These are phyloP conservation scores for Chiua sp. DNA, from an alignment of 1,284 basidiomycete species.

Conservation along the genomic window DNA sequence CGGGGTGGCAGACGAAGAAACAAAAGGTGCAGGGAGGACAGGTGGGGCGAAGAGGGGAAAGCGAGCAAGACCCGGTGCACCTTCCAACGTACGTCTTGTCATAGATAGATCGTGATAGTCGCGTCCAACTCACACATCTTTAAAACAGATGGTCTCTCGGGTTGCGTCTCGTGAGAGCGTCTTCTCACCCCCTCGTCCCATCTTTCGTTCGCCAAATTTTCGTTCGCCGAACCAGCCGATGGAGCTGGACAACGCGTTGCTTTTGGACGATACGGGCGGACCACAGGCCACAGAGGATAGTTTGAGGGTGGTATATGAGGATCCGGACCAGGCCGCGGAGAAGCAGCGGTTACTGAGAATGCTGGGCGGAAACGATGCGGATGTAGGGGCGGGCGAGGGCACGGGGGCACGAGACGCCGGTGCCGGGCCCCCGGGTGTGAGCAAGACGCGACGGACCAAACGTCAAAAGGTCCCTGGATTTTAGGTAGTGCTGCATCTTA, in stretches of 20 bases:
- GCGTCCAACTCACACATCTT: conserved; percentile 1
- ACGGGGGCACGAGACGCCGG: background rate
- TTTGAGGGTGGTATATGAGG: conserved; percentile 68
- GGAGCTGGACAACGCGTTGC: conserved; percentile 37
- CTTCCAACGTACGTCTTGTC: conserved; percentile 46
- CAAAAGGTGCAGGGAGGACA: conserved; percentile 1
- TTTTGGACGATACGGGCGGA: conserved; percentile 21
- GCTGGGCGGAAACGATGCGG: conserved; percentile 28
- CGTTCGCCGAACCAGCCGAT: too few relatives aligned
- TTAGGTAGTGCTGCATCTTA: conserved; percentile 9
- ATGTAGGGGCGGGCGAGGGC: background rate
- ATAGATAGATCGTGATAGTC: background rate
- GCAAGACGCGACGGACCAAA: conserved; percentile 19
- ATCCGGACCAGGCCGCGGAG: conserved; percentile 65
- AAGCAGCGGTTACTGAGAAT: conserved; percentile 51
- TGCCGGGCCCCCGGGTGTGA: background rate
- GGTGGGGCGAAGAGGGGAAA: conserved; percentile 41
- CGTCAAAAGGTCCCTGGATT: conserved; percentile 18
- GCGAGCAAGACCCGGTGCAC: conserved; percentile 45
- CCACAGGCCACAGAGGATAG: conserved; percentile 43
- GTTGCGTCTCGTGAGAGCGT: conserved; percentile 40
- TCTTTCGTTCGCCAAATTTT: background rate
- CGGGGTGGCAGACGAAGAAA: conserved; percentile 43
- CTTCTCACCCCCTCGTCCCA: conserved; percentile 19
- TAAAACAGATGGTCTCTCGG: conserved; percentile 40